Conservation (phyloP, 306 rosid genomes). For the Herpetospermum pedunculosum region DNA sequence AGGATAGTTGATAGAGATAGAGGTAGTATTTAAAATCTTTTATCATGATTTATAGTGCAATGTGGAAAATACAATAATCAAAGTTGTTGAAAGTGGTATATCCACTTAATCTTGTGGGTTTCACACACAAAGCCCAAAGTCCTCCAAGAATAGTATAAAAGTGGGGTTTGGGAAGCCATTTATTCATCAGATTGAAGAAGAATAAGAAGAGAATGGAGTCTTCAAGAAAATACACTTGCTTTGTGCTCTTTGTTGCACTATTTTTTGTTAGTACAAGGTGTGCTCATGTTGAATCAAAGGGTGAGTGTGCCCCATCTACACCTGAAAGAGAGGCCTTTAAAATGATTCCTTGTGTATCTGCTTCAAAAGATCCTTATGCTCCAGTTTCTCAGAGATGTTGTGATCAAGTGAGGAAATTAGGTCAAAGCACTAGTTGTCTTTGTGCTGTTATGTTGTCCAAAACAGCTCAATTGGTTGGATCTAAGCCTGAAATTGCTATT, state of each 20-base stretch:
- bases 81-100: neutral
- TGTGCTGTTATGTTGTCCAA: conserved; percentile 38
- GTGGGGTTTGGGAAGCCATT: neutral
- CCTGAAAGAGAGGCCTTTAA: conserved; percentile 39
- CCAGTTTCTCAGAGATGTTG: conserved; percentile 35
- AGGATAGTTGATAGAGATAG: neutral
- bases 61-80: too few species aligned
- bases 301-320: conserved; percentile 32
- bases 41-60: too few species aligned
- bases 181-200: neutral
- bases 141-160: conserved; percentile 14
- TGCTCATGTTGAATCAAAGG: conserved; percentile 17
- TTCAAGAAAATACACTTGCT: conserved; percentile 17
- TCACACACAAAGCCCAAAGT: neutral
- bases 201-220: conserved; percentile 4
- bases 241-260: conserved; percentile 10
- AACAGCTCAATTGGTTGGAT: conserved; percentile 27
- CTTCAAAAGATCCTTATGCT: conserved; percentile 25
- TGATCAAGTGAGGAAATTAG: conserved; percentile 28
- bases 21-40: neutral
- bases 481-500: conserved; percentile 30
- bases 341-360: conserved; percentile 31
- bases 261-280: neutral
- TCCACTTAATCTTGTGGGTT: conserved; percentile 22
- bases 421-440: conserved; percentile 31